Evolutionary conservation across 805 yeast species (phyloP).

Genomic region (Ogataea nitratoaversa): DNA sequence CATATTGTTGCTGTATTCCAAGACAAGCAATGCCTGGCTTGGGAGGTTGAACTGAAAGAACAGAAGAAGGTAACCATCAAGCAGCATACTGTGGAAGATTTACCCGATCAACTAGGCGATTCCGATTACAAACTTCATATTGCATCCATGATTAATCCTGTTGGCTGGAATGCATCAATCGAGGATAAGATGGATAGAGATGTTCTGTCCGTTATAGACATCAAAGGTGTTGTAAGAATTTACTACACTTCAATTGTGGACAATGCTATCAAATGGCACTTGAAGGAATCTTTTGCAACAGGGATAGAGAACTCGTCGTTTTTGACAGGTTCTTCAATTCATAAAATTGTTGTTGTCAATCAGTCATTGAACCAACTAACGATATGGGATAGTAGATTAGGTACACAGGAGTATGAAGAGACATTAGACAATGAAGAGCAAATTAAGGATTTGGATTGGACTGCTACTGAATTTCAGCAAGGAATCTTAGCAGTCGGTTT

Average conservation of each 20-base stretch:
- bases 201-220: conserved; percentile 57
- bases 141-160: conserved; percentile 61
- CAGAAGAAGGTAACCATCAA: conserved; percentile 26
- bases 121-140: conserved; percentile 23
- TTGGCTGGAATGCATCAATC: conserved; percentile 42
- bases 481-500: conserved; percentile 83
- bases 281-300: conserved; percentile 48
- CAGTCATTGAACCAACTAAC: conserved; percentile 45
- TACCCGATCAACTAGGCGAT: conserved; percentile 35
- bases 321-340: conserved; percentile 71
- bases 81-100: conserved; percentile 20
- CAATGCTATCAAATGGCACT: conserved; percentile 45
- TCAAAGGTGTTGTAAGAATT: conserved; percentile 43
- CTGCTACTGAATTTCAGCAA: conserved; percentile 59
- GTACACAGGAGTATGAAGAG: conserved; percentile 62
- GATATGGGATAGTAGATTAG: conserved; percentile 76
- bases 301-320: conserved; percentile 47
- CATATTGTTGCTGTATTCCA: conserved; percentile 50
- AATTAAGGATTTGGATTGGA: conserved; percentile 84
- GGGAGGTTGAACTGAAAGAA: conserved; percentile 35
- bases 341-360: conserved; percentile 73
- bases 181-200: conserved; percentile 31
- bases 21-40: conserved; percentile 33
- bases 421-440: conserved; percentile 27
- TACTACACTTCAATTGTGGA: conserved; percentile 38